Conservation (phyloP, 1,139 yeast genomes). For the Eremothecium coryli region DNA sequence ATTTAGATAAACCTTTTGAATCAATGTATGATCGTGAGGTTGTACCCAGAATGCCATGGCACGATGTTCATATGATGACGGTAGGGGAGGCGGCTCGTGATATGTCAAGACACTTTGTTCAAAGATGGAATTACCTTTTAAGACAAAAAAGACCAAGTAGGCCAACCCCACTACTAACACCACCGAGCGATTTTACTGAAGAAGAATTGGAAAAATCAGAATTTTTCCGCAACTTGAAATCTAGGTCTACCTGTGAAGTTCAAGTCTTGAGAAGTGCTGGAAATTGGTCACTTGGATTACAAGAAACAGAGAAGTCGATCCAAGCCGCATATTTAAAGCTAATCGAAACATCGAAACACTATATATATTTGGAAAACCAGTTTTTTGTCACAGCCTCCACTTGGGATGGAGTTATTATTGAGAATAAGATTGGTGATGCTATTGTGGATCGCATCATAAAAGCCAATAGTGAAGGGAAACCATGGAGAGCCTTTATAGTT, state of each 20-base stretch:
- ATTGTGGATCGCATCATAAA: conserved; percentile 85
- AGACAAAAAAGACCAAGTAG: conserved; percentile 93
- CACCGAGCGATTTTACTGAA: conserved; percentile 79
- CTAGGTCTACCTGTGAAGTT: conserved; percentile 76
- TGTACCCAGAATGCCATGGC: conserved; percentile 99
- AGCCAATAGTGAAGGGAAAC: conserved; percentile 67
- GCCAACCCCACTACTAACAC: conserved; percentile 81
- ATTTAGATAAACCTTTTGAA: conserved; percentile 76
- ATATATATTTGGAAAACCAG: conserved; percentile 89
- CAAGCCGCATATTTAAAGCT: conserved; percentile 86
- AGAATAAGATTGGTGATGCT: conserved; percentile 92
- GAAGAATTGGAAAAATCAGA: conserved; percentile 59
- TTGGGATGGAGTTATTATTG: conserved; percentile 76
- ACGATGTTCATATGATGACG: conserved; percentile 93
- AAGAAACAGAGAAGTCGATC: conserved; percentile 79
- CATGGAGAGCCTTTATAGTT: conserved; percentile 84
- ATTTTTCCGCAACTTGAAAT: conserved; percentile 31
- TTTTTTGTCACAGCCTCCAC: conserved; percentile 84
- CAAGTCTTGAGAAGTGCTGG: conserved; percentile 86
- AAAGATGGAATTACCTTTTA: conserved; percentile 90
- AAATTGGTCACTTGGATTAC: conserved; percentile 83
- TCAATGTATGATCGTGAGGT: conserved; percentile 80
- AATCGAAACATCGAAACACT: conserved; percentile 87
- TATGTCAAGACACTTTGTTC: conserved; percentile 86
- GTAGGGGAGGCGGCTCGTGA: conserved; percentile 96